Conservation (phyloP, 1,284 basidiomycete species). For the Rhodotorula sp. region DNA sequence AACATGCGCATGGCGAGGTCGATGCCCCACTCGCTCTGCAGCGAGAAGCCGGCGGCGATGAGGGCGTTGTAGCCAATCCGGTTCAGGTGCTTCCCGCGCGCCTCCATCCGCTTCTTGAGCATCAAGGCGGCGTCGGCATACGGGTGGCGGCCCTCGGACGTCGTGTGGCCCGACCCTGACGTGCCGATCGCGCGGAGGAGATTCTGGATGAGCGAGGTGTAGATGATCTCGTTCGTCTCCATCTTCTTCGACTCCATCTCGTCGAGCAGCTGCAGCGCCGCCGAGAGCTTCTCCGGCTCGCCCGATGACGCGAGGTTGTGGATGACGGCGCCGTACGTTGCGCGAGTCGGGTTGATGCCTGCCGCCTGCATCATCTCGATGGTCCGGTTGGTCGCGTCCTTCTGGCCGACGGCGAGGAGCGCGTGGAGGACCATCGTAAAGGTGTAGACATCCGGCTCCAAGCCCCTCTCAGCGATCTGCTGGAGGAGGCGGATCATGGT, state of each 20-base stretch:
- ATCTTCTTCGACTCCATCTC: conserved; percentile 32
- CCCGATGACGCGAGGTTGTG: conserved; percentile 22
- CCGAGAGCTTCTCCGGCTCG: conserved; percentile 23
- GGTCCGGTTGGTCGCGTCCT: conserved; percentile 30
- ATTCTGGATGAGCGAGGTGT: conserved; percentile 39
- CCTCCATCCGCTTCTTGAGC: conserved; percentile 33
- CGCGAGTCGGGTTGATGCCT: conserved; percentile 26
- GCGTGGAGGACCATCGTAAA: conserved; percentile 38
- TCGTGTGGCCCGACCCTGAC: background rate
- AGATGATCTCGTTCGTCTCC: conserved; percentile 35
- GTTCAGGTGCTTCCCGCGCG: conserved; percentile 26
- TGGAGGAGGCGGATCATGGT: conserved; percentile 20
- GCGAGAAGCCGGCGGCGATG: conserved; percentile 23
- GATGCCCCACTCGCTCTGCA: conserved; percentile 15
- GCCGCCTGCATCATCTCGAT: conserved; percentile 33
- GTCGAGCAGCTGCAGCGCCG: conserved; percentile 37
- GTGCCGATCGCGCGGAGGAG: conserved; percentile 26
- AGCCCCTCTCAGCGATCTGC: conserved; percentile 18
- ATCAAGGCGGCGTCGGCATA: conserved; percentile 28
- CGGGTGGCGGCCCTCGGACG: conserved; percentile 16
- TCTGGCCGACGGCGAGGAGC: conserved; percentile 28
- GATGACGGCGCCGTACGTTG: conserved; percentile 39
- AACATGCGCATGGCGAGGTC: conserved; percentile 22
- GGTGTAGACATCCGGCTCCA: conserved; percentile 37
- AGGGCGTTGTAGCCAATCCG: conserved; percentile 39